A percentile compares a stretch with the other conserved stretches of the same genome.
phyloP scores from a whole-genome alignment of 106 monocot species.

The Acorus gramineus region DNA sequence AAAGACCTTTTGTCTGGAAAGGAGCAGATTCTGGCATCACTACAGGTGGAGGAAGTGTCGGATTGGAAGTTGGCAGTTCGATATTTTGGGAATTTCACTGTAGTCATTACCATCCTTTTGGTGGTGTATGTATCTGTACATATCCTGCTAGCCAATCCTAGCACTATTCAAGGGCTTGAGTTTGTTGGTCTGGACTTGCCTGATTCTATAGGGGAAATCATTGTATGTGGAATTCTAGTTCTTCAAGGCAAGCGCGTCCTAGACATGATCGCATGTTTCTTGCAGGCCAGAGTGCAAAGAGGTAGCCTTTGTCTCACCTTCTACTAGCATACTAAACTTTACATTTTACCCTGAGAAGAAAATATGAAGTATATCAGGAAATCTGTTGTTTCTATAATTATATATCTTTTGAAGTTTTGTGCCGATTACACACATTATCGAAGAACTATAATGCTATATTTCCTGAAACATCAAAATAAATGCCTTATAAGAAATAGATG shows the following conservation, averaged over 20 bases:
- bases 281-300: constrained; percentile 50
- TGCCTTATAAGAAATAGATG: too few relatives aligned
- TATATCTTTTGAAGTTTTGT: not conserved
- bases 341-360: too few relatives aligned
- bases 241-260: constrained; percentile 59
- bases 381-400: not conserved
- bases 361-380: too few relatives aligned
- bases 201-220: constrained; percentile 67
- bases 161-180: constrained; percentile 50
- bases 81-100: constrained; percentile 56
- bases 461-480: too few relatives aligned
- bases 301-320: constrained; percentile 21
- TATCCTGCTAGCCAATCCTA: constrained; percentile 38
- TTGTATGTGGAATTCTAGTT: constrained; percentile 55
- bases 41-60: constrained; percentile 48
- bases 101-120: constrained; percentile 30
- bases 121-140: constrained; percentile 46
- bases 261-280: constrained; percentile 41
- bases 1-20: constrained; percentile 35
- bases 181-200: constrained; percentile 78
- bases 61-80: constrained; percentile 39
- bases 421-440: too few relatives aligned
- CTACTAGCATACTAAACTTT: not conserved
- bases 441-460: too few relatives aligned
- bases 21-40: constrained; percentile 57